A percentile compares a stretch with the other conserved stretches of the same genome.
Evolutionary conservation across 768 basidiomycete genomes (phyloP).

Genomic region (Amanita pallidorosea): DNA sequence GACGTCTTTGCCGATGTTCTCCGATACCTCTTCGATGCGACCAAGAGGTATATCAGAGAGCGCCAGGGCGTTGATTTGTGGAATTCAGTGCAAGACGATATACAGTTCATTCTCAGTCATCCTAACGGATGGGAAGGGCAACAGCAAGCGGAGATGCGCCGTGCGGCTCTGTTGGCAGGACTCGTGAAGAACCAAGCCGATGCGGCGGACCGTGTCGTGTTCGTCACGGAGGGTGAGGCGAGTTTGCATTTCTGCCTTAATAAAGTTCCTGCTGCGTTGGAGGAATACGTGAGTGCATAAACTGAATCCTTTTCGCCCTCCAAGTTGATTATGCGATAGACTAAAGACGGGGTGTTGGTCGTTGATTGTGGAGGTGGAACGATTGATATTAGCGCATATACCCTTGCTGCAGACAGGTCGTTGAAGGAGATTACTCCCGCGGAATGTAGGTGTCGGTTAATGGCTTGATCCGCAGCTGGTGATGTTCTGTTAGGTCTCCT

Average conservation of each 20-base stretch:
- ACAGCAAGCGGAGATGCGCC: conserved; percentile 39
- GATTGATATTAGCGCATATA: conserved; percentile 5
- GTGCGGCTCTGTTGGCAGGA: conserved; percentile 33
- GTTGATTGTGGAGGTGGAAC: conserved; percentile 6
- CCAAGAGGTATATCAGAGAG: conserved; percentile 30
- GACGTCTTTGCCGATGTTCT: conserved; percentile 39
- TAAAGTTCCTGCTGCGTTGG: conserved; percentile 23
- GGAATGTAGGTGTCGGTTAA: not conserved
- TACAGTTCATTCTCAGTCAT: conserved; percentile 39
- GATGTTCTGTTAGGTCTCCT: conserved; percentile 9
- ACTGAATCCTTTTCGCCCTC: conserved; percentile 27
- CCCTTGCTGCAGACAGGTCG: not conserved
- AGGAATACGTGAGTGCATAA: conserved; percentile 17
- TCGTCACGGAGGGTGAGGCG: conserved; percentile 49
- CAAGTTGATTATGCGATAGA: not conserved
- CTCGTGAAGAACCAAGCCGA: conserved; percentile 23
- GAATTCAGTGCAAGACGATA: conserved; percentile 24
- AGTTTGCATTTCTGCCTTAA: conserved; percentile 40
- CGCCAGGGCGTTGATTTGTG: conserved; percentile 29
- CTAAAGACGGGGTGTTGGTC: not conserved
- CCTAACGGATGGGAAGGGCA: conserved; percentile 49
- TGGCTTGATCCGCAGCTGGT: conserved; percentile 13
- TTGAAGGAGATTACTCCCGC: not conserved
- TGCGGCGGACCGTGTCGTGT: conserved; percentile 27
- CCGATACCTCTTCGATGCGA: conserved; percentile 28